Conservation (phyloP, 169 alveolate species). For the Neospora caninum region DNA sequence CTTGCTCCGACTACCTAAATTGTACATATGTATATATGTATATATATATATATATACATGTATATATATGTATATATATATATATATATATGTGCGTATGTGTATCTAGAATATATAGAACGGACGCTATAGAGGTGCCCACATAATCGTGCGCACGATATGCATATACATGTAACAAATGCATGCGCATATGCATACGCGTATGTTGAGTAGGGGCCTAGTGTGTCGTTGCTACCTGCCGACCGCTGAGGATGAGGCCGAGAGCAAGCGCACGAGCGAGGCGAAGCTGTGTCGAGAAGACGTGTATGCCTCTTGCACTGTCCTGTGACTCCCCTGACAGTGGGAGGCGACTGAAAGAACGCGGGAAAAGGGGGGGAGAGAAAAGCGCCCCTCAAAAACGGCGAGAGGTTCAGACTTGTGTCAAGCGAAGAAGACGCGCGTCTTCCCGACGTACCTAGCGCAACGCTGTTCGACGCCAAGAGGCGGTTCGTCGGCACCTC, state of each 20-base stretch:
- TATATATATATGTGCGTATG: background rate
- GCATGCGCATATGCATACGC: background rate
- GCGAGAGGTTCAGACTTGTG: background rate
- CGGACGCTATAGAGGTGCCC: no score
- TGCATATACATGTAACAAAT: background rate
- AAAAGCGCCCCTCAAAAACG: background rate
- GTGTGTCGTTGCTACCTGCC: no score
- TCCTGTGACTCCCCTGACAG: no score
- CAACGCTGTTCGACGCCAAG: background rate
- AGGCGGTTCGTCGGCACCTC: conserved; percentile 53
- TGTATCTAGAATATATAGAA: no score
- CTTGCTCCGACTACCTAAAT: background rate
- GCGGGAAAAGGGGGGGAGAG: background rate
- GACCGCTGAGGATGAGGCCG: no score
- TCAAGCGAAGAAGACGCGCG: background rate
- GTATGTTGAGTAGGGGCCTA: no score
- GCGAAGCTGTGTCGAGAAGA: no score
- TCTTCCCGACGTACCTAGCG: background rate
- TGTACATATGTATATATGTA: background rate
- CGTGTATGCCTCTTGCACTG: no score
- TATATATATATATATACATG: background rate
- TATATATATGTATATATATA: background rate
- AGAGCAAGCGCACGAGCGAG: no score
- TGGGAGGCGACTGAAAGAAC: no score
- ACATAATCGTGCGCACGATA: background rate